Evolutionary conservation across 768 basidiomycete genomes (phyloP), one percentile per base, ranked within the genome.

Genomic region (Boletus rubroflammeus): DNA sequence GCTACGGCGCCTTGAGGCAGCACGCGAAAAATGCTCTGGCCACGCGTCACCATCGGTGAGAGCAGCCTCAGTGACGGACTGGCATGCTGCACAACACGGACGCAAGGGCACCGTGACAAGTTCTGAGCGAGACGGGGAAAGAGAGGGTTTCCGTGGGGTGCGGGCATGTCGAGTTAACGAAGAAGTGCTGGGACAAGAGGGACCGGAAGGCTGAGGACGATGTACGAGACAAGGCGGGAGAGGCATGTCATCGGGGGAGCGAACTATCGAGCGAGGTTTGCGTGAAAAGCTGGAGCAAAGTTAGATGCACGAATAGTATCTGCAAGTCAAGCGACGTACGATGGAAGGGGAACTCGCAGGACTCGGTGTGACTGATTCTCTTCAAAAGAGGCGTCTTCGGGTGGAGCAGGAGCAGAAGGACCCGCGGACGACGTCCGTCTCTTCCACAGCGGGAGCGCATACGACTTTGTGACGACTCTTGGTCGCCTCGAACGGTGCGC

Each of bases 381-480:
- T 4, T 68, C 62, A 11, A 62, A 57, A 17, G 57, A 52, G 31
- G 54, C 41, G 3, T 63, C 53, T 14, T 66, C 62, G 6, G 61
- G 54, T n/a, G 70, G 61, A 35, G 60, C 38, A 41, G 66, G 67
- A 23, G 62, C 43, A 9, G 60, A 59, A 35, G 63, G 32, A 19
- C 57, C 19, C 47, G 58, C 43, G 11, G 54, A 54, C 13, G 58
- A 50, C 3, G 58, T 14, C 29, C 61, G 61, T 65, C 74, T 75
- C 71, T 79, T 83, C 79, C 87, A 90, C 39, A 90, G 68, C 1
- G 88, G 86, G 53, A 90, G 73, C 0, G 84, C 77, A 58, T 85
- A 86, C 4, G 84, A 83, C 62, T 81, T 88, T 26, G 82, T 83
- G 60, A 84, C 65, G 44, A 87, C 71, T 41, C 77, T 73, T 25